A percentile compares a stretch with the other conserved stretches of the same genome.
Conservation (phyloP, 176 grass and related monocot genomes). For the Puya raimondii region DNA sequence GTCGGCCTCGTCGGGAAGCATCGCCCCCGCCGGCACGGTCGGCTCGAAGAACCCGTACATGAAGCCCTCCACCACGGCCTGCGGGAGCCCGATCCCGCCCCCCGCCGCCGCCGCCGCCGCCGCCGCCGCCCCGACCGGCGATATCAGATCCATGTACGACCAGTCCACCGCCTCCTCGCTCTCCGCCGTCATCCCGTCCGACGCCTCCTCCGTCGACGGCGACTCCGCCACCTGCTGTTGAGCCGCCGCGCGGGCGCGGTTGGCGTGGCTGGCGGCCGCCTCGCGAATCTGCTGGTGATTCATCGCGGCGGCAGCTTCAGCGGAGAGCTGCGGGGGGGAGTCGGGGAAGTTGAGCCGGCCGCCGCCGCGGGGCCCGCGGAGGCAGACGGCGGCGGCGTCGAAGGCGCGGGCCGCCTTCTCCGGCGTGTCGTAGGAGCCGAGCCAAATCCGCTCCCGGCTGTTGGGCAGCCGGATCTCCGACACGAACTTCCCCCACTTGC, state of each 20-base stretch:
- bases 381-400: constrained; percentile 3
- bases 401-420: constrained; percentile 7
- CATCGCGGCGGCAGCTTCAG: background rate
- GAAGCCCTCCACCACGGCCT: background rate
- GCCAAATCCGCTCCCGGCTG: constrained; percentile 3
- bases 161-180: background rate
- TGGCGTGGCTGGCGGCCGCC: constrained; percentile 3
- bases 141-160: background rate
- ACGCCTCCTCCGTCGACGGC: background rate
- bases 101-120: background rate
- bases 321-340: background rate
- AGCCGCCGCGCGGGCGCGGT: background rate
- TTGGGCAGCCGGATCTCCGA: constrained; percentile 9
- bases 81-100: background rate
- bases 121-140: background rate
- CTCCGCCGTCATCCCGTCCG: background rate
- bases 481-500: constrained; percentile 7
- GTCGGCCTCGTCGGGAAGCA: background rate
- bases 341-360: constrained; percentile 2
- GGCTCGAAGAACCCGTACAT: background rate
- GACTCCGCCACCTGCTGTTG: background rate
- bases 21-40: background rate
- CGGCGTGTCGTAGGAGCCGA: constrained; percentile 2
- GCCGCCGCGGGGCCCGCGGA: background rate
- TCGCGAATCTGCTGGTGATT: background rate